These are phyloP conservation scores for Pseudocercospora pini-densiflorae DNA, from an alignment of 2,329 filamentous ascomycete species.

Conservation along the genomic window DNA sequence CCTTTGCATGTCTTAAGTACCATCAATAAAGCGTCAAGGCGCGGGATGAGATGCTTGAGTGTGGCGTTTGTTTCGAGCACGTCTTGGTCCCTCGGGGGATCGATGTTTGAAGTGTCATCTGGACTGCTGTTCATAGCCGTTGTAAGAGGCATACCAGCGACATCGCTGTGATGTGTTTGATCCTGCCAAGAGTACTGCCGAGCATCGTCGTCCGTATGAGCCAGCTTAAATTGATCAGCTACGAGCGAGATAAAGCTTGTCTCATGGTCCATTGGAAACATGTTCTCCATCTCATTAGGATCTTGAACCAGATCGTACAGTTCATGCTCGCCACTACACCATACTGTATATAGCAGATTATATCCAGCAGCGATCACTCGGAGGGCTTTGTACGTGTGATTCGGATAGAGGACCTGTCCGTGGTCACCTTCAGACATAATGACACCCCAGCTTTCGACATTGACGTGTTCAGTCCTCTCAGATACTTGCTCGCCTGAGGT, in stretches of 20 bases:
- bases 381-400: constrained; percentile 41
- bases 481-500: neutral
- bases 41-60: constrained; percentile 16
- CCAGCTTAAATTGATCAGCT: neutral
- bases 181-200: neutral
- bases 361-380: constrained; percentile 47
- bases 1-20: constrained; percentile 28
- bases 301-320: constrained; percentile 58
- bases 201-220: neutral
- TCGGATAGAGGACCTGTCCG: constrained; percentile 33
- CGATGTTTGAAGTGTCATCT: neutral
- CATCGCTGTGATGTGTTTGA: constrained; percentile 2
- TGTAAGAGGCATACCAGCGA: neutral
- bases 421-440: constrained; percentile 40
- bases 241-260: neutral
- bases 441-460: constrained; percentile 49
- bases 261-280: constrained; percentile 13
- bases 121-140: neutral
- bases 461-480: constrained; percentile 41
- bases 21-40: constrained; percentile 28
- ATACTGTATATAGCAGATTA: constrained; percentile 68
- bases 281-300: constrained; percentile 32
- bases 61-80: neutral
- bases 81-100: neutral
- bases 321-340: constrained; percentile 71